phyloP scores from a whole-genome alignment of 176 grass and related monocot species.

The Juncus inflexus region DNA sequence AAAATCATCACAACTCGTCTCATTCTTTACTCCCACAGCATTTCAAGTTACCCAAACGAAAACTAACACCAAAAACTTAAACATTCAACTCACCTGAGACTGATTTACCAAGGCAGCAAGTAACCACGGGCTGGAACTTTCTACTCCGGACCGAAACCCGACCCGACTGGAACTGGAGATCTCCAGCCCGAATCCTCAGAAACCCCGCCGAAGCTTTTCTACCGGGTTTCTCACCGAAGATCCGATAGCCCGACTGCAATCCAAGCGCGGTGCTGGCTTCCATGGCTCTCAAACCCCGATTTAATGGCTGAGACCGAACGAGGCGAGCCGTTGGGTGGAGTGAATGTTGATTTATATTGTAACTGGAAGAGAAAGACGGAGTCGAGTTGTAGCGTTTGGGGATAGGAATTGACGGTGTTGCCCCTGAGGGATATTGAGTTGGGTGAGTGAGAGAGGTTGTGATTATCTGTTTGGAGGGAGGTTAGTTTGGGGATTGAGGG shows the following conservation, averaged over 20 bases:
- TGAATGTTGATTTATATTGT: background rate
- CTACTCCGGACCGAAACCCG: slow-evolving; percentile 16
- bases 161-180: background rate
- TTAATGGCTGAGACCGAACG: background rate
- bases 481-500: background rate
- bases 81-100: slow-evolving; percentile 24
- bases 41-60: no score
- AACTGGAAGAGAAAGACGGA: background rate
- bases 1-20: no score
- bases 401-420: background rate
- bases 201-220: slow-evolving; percentile 5
- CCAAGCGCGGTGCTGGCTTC: slow-evolving; percentile 22
- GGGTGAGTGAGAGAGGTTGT: background rate
- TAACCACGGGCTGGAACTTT: slow-evolving; percentile 14
- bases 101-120: slow-evolving; percentile 37
- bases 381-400: slow-evolving; percentile 23
- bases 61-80: slow-evolving; percentile 8
- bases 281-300: slow-evolving; percentile 8
- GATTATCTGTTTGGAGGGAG: background rate
- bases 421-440: slow-evolving; percentile 2
- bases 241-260: slow-evolving; percentile 27
- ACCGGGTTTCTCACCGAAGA: slow-evolving; percentile 22
- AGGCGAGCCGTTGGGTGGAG: background rate
- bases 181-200: slow-evolving; percentile 9
- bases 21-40: no score